These are phyloP conservation scores for Cerrena zonata DNA, from an alignment of 1,284 basidiomycete genomes.

Conservation along the genomic window DNA sequence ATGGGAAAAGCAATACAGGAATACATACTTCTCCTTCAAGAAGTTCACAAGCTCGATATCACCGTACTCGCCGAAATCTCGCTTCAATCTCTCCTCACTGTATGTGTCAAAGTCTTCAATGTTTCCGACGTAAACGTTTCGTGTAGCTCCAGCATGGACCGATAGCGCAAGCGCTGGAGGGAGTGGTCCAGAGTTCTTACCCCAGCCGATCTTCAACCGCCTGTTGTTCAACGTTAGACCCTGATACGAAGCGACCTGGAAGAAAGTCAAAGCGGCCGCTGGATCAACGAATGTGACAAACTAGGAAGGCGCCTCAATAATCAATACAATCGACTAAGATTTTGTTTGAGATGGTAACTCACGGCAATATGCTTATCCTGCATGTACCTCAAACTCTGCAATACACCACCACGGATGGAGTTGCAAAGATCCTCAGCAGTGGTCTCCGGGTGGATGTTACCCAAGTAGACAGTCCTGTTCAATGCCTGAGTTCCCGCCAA, in stretches of 20 bases:
- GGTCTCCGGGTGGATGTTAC: constrained; percentile 91
- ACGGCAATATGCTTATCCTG: constrained; percentile 92
- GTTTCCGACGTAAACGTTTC: constrained; percentile 92
- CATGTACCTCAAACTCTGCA: constrained; percentile 88
- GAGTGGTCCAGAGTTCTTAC: constrained; percentile 83
- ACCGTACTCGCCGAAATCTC: constrained; percentile 87
- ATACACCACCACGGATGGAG: constrained; percentile 83
- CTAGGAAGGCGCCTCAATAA: constrained; percentile 32
- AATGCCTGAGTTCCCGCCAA: constrained; percentile 47
- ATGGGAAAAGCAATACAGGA: background rate
- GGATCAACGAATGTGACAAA: constrained; percentile 90
- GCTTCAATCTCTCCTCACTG: constrained; percentile 77
- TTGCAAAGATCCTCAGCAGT: constrained; percentile 90
- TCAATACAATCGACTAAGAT: constrained; percentile 4
- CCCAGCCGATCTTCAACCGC: constrained; percentile 91
- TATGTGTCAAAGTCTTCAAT: constrained; percentile 88
- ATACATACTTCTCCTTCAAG: constrained; percentile 81
- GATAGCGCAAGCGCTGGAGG: constrained; percentile 77
- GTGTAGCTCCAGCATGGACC: constrained; percentile 84
- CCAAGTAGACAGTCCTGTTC: constrained; percentile 88
- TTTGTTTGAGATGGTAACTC: constrained; percentile 25
- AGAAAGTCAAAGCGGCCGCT: constrained; percentile 84
- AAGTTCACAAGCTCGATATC: constrained; percentile 95
- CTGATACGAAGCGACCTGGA: constrained; percentile 81
- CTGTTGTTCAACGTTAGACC: constrained; percentile 86